Evolutionary conservation across 805 yeast genomes (phyloP).

Genomic region (Priceomyces medius): DNA sequence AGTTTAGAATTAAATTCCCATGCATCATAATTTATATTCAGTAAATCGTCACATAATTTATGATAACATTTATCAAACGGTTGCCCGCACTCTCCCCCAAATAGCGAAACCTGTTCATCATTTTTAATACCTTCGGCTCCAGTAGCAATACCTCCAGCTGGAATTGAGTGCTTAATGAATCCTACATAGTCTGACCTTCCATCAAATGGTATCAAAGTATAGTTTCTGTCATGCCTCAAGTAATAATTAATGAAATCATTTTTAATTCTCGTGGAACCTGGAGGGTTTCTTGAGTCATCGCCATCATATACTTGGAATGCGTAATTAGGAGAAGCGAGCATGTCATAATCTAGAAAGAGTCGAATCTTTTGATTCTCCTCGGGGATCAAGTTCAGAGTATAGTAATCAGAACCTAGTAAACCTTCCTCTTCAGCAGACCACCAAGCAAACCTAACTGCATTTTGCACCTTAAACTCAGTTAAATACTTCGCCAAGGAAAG

Average conservation of each 20-base stretch:
- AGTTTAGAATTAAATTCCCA: conserved; percentile 79
- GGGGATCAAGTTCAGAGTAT: conserved; percentile 61
- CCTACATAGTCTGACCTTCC: conserved; percentile 96
- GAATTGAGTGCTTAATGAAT: conserved; percentile 81
- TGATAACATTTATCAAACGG: conserved; percentile 87
- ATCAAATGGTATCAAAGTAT: conserved; percentile 84
- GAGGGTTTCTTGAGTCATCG: conserved; percentile 43
- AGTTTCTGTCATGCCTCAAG: conserved; percentile 61
- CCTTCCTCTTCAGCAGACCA: conserved; percentile 87
- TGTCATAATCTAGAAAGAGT: conserved; percentile 4
- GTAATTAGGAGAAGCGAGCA: conserved; percentile 4
- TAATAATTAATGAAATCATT: conserved; percentile 73
- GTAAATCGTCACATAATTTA: conserved; percentile 75
- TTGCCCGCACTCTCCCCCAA: conserved; percentile 66
- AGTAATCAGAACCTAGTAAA: conserved; percentile 77
- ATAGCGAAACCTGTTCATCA: conserved; percentile 50
- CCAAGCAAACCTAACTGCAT: conserved; percentile 4
- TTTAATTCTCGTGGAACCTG: conserved; percentile 79
- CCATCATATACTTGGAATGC: conserved; percentile 2
- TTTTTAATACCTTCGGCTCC: conserved; percentile 86
- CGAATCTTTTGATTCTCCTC: conserved; percentile 52
- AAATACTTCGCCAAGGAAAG: conserved; percentile 5
- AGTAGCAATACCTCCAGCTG: conserved; percentile 93
- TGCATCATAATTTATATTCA: conserved; percentile 78
- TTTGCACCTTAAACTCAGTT: conserved; percentile 2